A percentile compares a stretch with the other conserved stretches of the same genome.
phyloP scores from a whole-genome alignment of 768 basidiomycete genomes.

The Leucogyrophana mollusca region DNA sequence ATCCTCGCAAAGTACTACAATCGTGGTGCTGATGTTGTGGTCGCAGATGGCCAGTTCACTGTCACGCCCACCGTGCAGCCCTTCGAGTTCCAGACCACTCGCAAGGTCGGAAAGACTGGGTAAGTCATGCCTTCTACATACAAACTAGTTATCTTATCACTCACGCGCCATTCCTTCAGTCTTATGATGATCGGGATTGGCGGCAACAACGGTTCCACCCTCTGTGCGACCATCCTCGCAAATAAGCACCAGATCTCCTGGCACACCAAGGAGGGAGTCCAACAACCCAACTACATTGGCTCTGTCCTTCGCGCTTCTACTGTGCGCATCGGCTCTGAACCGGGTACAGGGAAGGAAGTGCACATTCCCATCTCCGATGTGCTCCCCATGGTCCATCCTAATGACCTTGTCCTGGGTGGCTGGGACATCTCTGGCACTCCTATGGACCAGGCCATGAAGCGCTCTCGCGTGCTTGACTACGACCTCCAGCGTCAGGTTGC shows the following conservation, averaged over 20 bases:
- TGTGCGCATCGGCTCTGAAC: conserved; percentile 84
- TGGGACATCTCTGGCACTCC: conserved; percentile 92
- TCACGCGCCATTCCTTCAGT: conserved; percentile 39
- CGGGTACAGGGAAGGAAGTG: conserved; percentile 80
- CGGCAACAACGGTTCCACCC: conserved; percentile 95
- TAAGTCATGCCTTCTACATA: conserved; percentile 41
- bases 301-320: conserved; percentile 96
- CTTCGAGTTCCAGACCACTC: conserved; percentile 89
- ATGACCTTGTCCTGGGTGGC: conserved; percentile 95
- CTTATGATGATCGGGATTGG: conserved; percentile 97
- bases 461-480: conserved; percentile 91
- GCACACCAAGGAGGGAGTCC: conserved; percentile 89
- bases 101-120: conserved; percentile 90
- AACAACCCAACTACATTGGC: conserved; percentile 97
- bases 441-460: conserved; percentile 91
- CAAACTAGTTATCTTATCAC: conserved; percentile 3
- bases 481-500: conserved; percentile 95
- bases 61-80: conserved; percentile 77
- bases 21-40: conserved; percentile 70
- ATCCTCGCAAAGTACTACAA: conserved; percentile 84
- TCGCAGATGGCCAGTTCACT: conserved; percentile 72
- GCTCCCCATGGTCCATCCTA: conserved; percentile 96
- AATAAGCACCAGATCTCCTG: conserved; percentile 93
- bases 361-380: conserved; percentile 91
- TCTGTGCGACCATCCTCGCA: conserved; percentile 92